Evolutionary conservation across 257 asterid genomes (phyloP).

Genomic region (Perilla frutescens): DNA sequence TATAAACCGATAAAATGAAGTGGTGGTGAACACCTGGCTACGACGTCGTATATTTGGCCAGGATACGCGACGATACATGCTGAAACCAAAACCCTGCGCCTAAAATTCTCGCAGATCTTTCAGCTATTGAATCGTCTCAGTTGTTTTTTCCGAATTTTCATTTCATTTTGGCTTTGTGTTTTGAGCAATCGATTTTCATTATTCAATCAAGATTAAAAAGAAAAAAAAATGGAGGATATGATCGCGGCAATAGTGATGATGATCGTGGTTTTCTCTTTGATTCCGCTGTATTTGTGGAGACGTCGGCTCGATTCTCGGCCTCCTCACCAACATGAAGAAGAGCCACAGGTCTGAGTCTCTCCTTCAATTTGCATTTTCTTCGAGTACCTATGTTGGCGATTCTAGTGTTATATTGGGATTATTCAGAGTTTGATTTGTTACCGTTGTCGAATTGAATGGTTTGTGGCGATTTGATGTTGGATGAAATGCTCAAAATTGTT

Average conservation of each 20-base stretch:
- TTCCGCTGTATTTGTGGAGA: constrained; percentile 91
- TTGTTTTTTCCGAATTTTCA: not conserved
- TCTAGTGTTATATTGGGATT: not conserved
- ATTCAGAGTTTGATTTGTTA: not conserved
- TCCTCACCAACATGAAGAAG: constrained; percentile 64
- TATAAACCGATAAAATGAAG: not conserved
- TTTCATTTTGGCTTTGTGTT: constrained; percentile 5
- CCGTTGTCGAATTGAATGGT: constrained; percentile 7
- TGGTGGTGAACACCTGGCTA: not conserved
- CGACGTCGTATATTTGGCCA: constrained; percentile 24
- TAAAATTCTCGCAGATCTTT: constrained; percentile 17
- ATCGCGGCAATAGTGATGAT: constrained; percentile 69
- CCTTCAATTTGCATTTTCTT: not conserved
- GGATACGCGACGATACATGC: not conserved
- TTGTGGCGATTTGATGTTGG: not conserved
- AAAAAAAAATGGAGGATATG: constrained; percentile 66
- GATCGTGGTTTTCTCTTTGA: constrained; percentile 64
- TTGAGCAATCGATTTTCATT: constrained; percentile 8
- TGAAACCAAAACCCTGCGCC: constrained; percentile 21
- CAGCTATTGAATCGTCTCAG: not conserved
- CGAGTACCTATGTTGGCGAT: constrained; percentile 7
- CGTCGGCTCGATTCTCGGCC: constrained; percentile 67
- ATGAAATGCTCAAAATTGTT: not conserved
- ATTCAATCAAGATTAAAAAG: not conserved
- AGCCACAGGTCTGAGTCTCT: constrained; percentile 61